Evolutionary conservation across 495 filamentous ascomycete genomes (phyloP), one percentile per base, ranked within the genome.

Genomic region (Neurospora sp.): DNA sequence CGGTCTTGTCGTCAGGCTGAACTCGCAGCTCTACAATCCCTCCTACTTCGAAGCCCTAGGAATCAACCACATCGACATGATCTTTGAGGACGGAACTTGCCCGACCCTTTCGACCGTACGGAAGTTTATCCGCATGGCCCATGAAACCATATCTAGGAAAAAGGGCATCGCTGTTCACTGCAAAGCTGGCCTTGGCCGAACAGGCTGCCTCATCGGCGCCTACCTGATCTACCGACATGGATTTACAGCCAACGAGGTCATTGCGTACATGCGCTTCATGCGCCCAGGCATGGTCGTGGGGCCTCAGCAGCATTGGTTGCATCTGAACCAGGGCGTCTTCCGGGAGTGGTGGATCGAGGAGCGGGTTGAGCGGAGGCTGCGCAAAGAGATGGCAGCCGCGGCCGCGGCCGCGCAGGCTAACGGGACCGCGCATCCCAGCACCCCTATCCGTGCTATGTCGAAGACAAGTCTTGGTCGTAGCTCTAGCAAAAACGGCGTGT

Each of bases 211-310:
- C 70, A 98, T 99, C 76, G 96, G 96, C 70, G 96, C 96, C 39
- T 98, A 99, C 81, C 86, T 99, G 38, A 97, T 99, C 77, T 99
- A 99, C 83, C 87, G 94, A 71, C 90, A 98, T 82, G 96, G 94
- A n/a, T 99, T 98, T 79, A 98, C 95, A 1, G 96, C 96, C 41
- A 97, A 98, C 79, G 96, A 99, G 81, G 88, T 98, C 76, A 99
- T 99, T 82, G 92, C 96, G 6, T 99, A 93, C 82, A 98, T 99
- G 96, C 90, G 96, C 73, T 99, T 99, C 83, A 99, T 98, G 96
- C 90, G 96, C 41, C 96, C 96, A 0, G 96, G 96, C 27, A 99
- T 99, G 96, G 96, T 99, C 3, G 96, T 99, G 40, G 96, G 96
- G 1, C 96, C 96, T n/a, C 96, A 99, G 78, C 96, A 99, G 81